Base-by-base conservation (phyloP, 768 basidiomycete genomes). In the Tricholoma saponaceum region DNA sequence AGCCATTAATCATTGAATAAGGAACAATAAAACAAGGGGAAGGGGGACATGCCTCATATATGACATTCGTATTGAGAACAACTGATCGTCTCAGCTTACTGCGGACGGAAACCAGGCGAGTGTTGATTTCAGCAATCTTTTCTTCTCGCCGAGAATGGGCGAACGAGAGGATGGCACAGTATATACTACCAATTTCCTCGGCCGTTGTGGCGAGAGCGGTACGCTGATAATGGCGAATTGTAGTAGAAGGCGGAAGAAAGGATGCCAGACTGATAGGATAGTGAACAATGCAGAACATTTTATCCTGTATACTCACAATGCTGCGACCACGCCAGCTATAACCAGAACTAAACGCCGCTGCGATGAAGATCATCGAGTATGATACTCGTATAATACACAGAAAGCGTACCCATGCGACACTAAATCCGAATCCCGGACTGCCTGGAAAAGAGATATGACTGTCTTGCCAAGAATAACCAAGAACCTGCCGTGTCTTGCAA, bases 401-500 rank as follows among this genome's bases (percentile, higher is more conserved):
- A 14, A 35, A n/a, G 64, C 74, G 39, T 63, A 85, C 85, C 90
- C 89, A 92, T 16, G 89, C 83, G n/a, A 93, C 83, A 23, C 76
- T 67, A 58, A 80, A 80, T 1, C 90, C 90, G 52, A 71, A 79
- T 14, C 85, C 86, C 44, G 77, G 82, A 28, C 78, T 82, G 25
- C 74, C 78, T 44, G 82, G 72, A n/a, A 74, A 33, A 2, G 64
- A 22, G 32, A 84, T 69, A 61, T 83, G 79, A 0, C 74, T 70
- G 67, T 87, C 83, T 67, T 86, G 80, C 70, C 87, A 90, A 9
- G 87, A 90, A 68, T 86, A 90, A 2, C 89, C 90, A 41, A 89
- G 65, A 0, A 90, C 80, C 88, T 89, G 18, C 26, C n/a, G 53
- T 25, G 22, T 50, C 33, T 28, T 22, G 5, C 52, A 14, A 0